These are phyloP conservation scores for Calonectria henricotiae DNA, from an alignment of 2,329 filamentous ascomycete species.

Conservation along the genomic window DNA sequence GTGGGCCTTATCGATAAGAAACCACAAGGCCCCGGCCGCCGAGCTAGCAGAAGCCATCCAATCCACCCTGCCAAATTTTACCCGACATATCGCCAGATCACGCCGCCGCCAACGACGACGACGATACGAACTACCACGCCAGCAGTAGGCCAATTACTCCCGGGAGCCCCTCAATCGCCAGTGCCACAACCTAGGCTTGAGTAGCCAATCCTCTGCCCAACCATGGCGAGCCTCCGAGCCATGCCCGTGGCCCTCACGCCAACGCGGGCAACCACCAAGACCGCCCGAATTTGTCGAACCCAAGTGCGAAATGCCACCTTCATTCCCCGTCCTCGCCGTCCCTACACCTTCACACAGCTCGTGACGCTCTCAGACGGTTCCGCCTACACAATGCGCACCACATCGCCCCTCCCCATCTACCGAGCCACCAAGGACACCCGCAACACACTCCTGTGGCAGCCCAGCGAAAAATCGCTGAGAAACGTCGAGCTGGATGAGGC, in stretches of 20 bases:
- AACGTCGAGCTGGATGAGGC: constrained; percentile 97
- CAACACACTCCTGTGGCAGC: constrained; percentile 94
- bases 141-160: constrained; percentile 40
- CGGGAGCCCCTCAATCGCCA: not conserved
- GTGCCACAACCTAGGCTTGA: constrained; percentile 9
- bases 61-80: constrained; percentile 50
- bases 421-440: constrained; percentile 84
- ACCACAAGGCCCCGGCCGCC: constrained; percentile 11
- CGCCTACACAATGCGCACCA: constrained; percentile 85
- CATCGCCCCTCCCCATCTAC: constrained; percentile 77
- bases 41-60: constrained; percentile 42
- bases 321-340: constrained; percentile 88
- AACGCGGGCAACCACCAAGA: constrained; percentile 52
- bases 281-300: constrained; percentile 55
- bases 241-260: constrained; percentile 53
- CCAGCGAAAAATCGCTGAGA: constrained; percentile 82
- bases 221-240: constrained; percentile 54
- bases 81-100: constrained; percentile 42
- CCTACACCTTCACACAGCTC: constrained; percentile 98
- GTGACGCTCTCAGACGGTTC: constrained; percentile 93
- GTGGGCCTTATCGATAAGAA: constrained; percentile 53
- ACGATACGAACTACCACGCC: constrained; percentile 34
- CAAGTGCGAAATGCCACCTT: constrained; percentile 89
- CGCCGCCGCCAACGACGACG: constrained; percentile 32
- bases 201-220: constrained; percentile 27